Percentiles rank a stretch among this genome's conserved stretches.
phyloP scores from a whole-genome alignment of 176 grass and related monocot species.

The Triticum aestivum region IWGSC_CS_RefSeq_v2.1 NC_057804.1:31186423-31186922 shows the following conservation, averaged over 20 bases:
- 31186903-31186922: conserved; percentile 66
- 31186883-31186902: conserved; percentile 46
- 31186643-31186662: conserved; percentile 30
- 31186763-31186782: conserved; percentile 80
- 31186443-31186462: conserved; percentile 32
- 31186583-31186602: neutral
- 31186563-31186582: neutral
- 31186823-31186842: conserved; percentile 54
- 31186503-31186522: neutral
- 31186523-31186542: neutral
- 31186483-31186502: too few relatives aligned
- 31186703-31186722: conserved; percentile 52
- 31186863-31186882: conserved; percentile 34
- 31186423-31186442: neutral
- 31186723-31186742: conserved; percentile 57
- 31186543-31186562: neutral
- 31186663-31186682: conserved; percentile 72
- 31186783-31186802: conserved; percentile 61
- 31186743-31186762: conserved; percentile 56
- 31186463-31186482: neutral
- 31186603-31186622: neutral
- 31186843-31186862: conserved; percentile 53
- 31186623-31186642: neutral
- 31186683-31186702: conserved; percentile 41
- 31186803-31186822: conserved; percentile 51